phyloP scores from a whole-genome alignment of 345 rosid species.

The Stellera chamaejasme region DNA sequence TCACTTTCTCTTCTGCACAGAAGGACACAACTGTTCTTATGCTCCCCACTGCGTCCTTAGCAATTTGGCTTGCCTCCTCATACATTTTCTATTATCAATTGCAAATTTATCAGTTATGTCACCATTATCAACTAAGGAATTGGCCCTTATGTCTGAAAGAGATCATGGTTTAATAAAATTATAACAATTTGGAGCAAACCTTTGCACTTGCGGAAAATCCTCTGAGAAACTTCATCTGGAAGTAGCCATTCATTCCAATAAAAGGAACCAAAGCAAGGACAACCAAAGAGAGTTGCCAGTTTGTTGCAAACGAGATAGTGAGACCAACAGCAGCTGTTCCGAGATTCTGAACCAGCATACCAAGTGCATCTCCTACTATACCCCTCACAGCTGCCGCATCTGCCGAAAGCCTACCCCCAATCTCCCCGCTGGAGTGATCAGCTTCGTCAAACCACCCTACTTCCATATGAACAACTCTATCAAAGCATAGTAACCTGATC shows the following conservation, averaged over 20 bases:
- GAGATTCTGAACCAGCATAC: slow-evolving; percentile 45
- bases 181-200: slow-evolving; percentile 26
- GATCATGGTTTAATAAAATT: not conserved
- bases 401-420: slow-evolving; percentile 74
- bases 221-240: slow-evolving; percentile 53
- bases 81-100: slow-evolving; percentile 51
- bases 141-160: not conserved
- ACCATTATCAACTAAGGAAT: not conserved
- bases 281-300: slow-evolving; percentile 60
- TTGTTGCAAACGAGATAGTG: slow-evolving; percentile 58
- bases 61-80: slow-evolving; percentile 86
- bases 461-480: slow-evolving; percentile 81
- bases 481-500: slow-evolving; percentile 61
- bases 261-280: slow-evolving; percentile 56
- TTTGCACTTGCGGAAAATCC: slow-evolving; percentile 81
- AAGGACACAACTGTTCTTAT: slow-evolving; percentile 84
- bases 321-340: slow-evolving; percentile 50
- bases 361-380: slow-evolving; percentile 68
- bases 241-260: slow-evolving; percentile 44
- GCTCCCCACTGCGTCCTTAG: slow-evolving; percentile 76
- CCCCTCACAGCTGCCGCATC: slow-evolving; percentile 68
- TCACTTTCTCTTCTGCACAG: slow-evolving; percentile 77
- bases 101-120: not conserved
- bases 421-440: slow-evolving; percentile 65
- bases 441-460: slow-evolving; percentile 78